Evolutionary conservation across 2,329 filamentous ascomycete genomes (phyloP).

Genomic region (Didymella lethalis): DNA sequence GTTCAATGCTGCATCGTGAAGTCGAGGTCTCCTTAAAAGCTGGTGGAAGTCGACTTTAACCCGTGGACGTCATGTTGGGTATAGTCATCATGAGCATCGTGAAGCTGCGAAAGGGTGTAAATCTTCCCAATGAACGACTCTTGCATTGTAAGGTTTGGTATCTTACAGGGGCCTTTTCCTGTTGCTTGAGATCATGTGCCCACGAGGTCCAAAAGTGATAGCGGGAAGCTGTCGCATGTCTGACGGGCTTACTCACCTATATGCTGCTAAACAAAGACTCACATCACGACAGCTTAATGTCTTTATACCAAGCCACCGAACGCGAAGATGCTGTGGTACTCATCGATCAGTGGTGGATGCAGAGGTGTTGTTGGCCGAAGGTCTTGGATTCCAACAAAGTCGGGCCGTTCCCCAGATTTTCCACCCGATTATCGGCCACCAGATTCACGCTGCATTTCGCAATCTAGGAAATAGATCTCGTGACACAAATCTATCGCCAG

Average conservation of each 20-base stretch:
- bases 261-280: neutral
- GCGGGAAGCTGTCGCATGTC: neutral
- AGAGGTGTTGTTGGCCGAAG: neutral
- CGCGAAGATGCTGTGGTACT: neutral
- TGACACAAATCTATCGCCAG: neutral
- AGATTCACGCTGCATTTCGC: constrained; percentile 3
- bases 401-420: constrained; percentile 20
- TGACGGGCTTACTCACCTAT: constrained; percentile 1
- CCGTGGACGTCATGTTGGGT: too few relatives aligned
- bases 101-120: too few relatives aligned
- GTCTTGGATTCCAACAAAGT: neutral
- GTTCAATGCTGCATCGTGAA: neutral
- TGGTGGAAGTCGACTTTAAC: too few relatives aligned
- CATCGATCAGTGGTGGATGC: neutral
- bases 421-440: constrained; percentile 19
- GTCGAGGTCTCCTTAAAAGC: neutral
- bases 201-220: neutral
- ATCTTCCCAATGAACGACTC: too few relatives aligned
- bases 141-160: too few relatives aligned
- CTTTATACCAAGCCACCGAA: neutral
- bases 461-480: neutral
- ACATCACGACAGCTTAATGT: neutral
- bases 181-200: neutral
- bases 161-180: too few relatives aligned
- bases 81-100: too few relatives aligned